Evolutionary conservation across 305 asterid genomes (phyloP).

Genomic region (Fraxinus sp.): DNA sequence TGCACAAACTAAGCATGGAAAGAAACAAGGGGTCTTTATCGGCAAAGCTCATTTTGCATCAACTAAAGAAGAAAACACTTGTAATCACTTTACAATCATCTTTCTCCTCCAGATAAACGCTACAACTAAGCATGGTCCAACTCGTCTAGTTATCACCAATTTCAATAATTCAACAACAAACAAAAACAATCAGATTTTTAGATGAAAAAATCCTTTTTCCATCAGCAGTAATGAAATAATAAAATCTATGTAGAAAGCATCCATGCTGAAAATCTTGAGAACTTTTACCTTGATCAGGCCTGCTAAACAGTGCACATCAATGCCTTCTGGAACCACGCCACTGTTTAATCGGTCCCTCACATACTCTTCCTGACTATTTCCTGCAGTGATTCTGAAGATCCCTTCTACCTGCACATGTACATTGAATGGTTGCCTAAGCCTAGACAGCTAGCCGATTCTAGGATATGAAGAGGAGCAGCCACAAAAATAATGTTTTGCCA

Average conservation of each 20-base stretch:
- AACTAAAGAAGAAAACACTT: not conserved
- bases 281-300: conserved; percentile 80
- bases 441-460: not conserved
- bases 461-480: not conserved
- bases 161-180: not conserved
- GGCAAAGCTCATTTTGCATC: not conserved
- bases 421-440: conserved; percentile 18
- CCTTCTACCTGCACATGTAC: conserved; percentile 82
- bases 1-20: not conserved
- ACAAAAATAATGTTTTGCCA: conserved; percentile 7
- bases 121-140: not conserved
- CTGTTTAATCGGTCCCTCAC: conserved; percentile 83
- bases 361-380: conserved; percentile 88
- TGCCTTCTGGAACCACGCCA: conserved; percentile 79
- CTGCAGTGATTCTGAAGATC: conserved; percentile 94
- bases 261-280: not conserved
- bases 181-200: not conserved
- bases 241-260: conserved; percentile 6
- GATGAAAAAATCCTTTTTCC: not conserved
- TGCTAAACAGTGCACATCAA: conserved; percentile 92
- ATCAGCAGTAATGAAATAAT: not conserved
- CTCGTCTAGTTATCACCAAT: not conserved
- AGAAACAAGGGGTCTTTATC: not conserved
- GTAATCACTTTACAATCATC: not conserved
- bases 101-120: not conserved